Evolutionary conservation across 2,329 filamentous ascomycete species (phyloP).

Genomic region (Colletotrichum neosansevieriae): DNA sequence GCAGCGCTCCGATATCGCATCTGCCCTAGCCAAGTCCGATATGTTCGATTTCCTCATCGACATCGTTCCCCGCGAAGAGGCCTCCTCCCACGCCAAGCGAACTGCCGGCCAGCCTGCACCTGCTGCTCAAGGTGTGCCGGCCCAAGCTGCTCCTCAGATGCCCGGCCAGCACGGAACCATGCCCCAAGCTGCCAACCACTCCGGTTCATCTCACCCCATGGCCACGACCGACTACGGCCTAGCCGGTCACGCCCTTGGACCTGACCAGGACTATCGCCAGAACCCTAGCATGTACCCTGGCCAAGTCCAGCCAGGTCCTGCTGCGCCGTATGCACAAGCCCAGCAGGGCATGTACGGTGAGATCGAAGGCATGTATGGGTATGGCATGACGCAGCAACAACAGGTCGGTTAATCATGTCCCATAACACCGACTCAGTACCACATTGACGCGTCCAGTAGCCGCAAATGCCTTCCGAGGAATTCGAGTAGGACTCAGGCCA

Average conservation of each 20-base stretch:
- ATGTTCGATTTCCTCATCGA: conserved; percentile 99
- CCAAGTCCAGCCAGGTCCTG: conserved; percentile 80
- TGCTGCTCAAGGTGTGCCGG: conserved; percentile 50
- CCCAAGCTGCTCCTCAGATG: conserved; percentile 59
- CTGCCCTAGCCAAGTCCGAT: conserved; percentile 94
- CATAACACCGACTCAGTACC: neutral
- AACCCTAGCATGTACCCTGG: conserved; percentile 85
- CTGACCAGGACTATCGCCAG: conserved; percentile 83
- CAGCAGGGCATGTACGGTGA: conserved; percentile 85
- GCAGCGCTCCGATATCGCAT: conserved; percentile 96
- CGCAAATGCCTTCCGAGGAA: conserved; percentile 59
- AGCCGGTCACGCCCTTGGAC: conserved; percentile 71
- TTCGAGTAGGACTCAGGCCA: conserved; percentile 51
- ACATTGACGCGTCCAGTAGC: conserved; percentile 45
- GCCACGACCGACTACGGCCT: conserved; percentile 71
- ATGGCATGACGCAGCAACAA: conserved; percentile 83
- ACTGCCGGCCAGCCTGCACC: conserved; percentile 64
- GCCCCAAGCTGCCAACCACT: conserved; percentile 68
- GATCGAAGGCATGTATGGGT: conserved; percentile 87
- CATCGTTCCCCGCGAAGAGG: conserved; percentile 96
- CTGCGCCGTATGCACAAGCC: conserved; percentile 80
- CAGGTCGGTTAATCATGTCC: conserved; percentile 70
- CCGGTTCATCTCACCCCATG: conserved; percentile 65
- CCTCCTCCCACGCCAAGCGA: conserved; percentile 85
- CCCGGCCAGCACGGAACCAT: conserved; percentile 63